Evolutionary conservation across 179 eudicot genomes (phyloP).

Genomic region (Carnegiea gigantea): DNA sequence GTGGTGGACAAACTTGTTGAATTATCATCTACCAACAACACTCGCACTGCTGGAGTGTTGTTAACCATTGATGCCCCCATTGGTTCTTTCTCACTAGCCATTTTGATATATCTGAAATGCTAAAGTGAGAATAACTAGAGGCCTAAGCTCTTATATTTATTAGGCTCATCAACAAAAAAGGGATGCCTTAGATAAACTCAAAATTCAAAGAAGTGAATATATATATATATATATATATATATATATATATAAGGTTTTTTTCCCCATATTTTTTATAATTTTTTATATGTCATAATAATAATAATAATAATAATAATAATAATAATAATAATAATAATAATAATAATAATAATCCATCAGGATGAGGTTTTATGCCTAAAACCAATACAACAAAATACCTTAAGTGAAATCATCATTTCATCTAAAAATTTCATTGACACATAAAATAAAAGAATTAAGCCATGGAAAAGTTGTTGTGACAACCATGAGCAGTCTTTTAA

Average conservation of each 20-base stretch:
- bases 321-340: no score
- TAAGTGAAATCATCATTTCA: no score
- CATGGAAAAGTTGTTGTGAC: no score
- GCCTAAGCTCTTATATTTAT: background rate
- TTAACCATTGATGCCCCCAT: background rate
- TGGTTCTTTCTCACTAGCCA: no score
- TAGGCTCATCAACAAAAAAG: background rate
- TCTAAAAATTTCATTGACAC: no score
- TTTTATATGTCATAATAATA: no score
- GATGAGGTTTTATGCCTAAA: no score
- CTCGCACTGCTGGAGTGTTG: background rate
- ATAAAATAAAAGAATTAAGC: no score
- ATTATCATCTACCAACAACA: constrained; percentile 28
- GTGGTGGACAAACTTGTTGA: constrained; percentile 13
- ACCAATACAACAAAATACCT: no score
- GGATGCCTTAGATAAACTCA: background rate
- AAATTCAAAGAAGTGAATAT: background rate
- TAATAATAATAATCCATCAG: no score
- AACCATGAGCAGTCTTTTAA: no score
- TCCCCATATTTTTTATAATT: background rate
- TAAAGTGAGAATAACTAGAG: background rate
- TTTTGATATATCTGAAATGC: background rate
- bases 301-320: no score
- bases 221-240: background rate
- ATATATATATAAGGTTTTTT: background rate